Conservation (phyloP, 495 filamentous ascomycete species). For the Oidiodendron maius region DNA sequence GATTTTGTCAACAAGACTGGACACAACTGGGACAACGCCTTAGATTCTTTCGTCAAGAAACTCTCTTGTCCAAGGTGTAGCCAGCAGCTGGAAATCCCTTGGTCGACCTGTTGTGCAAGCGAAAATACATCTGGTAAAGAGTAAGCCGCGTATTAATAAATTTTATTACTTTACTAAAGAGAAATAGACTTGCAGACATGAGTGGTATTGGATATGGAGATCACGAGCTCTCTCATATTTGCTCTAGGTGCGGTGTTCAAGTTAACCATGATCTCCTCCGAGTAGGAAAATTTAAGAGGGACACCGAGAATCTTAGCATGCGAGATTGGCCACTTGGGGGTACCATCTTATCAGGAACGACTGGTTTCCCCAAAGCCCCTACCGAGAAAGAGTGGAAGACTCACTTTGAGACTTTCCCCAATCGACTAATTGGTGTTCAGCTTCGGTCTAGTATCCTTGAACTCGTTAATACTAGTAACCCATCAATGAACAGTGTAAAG, state of each 20-base stretch:
- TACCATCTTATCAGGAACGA: slow-evolving; percentile 43
- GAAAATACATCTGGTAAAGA: slow-evolving; percentile 19
- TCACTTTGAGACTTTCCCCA: slow-evolving; percentile 50
- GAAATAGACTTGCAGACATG: slow-evolving; percentile 8
- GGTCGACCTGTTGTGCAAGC: slow-evolving; percentile 49
- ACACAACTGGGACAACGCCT: slow-evolving; percentile 52
- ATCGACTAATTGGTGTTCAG: slow-evolving; percentile 44
- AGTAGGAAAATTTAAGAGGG: slow-evolving; percentile 23
- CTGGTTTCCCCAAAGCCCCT: slow-evolving; percentile 26
- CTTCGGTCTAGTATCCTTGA: slow-evolving; percentile 31
- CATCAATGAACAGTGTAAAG: slow-evolving; percentile 38
- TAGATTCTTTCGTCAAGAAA: slow-evolving; percentile 41
- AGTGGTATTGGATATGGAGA: slow-evolving; percentile 61
- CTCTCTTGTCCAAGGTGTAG: slow-evolving; percentile 55
- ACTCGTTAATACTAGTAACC: slow-evolving; percentile 15
- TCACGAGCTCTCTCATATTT: slow-evolving; percentile 40
- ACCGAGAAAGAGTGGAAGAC: neutral
- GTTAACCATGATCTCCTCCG: slow-evolving; percentile 24
- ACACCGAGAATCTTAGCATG: slow-evolving; percentile 22
- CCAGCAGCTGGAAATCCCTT: slow-evolving; percentile 39
- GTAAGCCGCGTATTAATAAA: slow-evolving; percentile 5
- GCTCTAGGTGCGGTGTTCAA: slow-evolving; percentile 21
- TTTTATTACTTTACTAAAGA: neutral
- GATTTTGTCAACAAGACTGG: slow-evolving; percentile 47
- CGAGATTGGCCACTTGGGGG: slow-evolving; percentile 34